phyloP scores from a whole-genome alignment of 768 basidiomycete genomes.

The Kondoa subrosea region DNA sequence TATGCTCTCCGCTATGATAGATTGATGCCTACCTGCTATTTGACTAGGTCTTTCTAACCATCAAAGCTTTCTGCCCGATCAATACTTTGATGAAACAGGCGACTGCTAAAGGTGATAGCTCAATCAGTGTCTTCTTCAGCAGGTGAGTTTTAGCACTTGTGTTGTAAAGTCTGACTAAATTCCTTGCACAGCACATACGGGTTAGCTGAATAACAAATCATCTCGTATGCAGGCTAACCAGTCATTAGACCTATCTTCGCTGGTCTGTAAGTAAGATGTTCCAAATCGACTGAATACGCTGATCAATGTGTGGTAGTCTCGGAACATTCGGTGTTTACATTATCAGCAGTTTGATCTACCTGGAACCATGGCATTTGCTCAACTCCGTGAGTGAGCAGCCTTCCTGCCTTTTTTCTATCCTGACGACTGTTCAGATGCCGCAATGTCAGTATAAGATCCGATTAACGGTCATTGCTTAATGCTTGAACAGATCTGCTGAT shows the following conservation, averaged over 20 bases:
- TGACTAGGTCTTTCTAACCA: conserved; percentile 49
- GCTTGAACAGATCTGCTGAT: conserved; percentile 69
- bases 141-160: no score
- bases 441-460: no score
- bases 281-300: no score
- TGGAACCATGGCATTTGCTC: conserved; percentile 96
- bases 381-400: conserved; percentile 65
- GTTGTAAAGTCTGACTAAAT: no score
- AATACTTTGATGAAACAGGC: conserved; percentile 7
- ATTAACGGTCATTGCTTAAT: no score
- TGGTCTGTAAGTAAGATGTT: no score
- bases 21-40: no score
- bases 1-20: no score
- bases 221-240: no score
- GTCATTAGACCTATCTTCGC: conserved; percentile 27
- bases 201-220: no score
- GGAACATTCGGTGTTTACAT: conserved; percentile 31
- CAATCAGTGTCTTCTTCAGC: conserved; percentile 21
- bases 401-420: background rate
- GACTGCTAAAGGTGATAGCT: background rate
- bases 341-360: conserved; percentile 21
- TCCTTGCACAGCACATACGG: no score
- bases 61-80: conserved; percentile 46
- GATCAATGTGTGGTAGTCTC: no score
- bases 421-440: background rate